Percentiles rank a stretch among this genome's conserved stretches.
Evolutionary conservation across 805 yeast species (phyloP).

Genomic region (Sugiyamaella americana): DNA sequence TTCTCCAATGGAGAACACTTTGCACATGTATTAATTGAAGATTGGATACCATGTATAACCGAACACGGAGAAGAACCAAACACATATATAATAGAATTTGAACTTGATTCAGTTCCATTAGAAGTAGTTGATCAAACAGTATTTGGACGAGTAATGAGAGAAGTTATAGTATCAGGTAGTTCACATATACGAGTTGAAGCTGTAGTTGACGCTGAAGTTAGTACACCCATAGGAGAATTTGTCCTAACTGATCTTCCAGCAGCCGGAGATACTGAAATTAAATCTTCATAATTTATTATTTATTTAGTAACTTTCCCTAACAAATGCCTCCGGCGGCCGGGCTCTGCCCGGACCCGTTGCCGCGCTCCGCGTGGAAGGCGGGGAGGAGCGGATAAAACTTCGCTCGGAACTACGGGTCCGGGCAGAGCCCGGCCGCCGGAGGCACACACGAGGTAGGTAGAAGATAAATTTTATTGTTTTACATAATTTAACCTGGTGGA

Average conservation of each 20-base stretch:
- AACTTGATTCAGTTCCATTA: constrained; percentile 39
- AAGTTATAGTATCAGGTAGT: constrained; percentile 38
- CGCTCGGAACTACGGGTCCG: background rate
- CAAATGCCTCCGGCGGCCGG: background rate
- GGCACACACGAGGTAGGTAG: too few species aligned
- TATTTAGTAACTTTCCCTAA: background rate
- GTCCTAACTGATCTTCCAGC: constrained; percentile 19
- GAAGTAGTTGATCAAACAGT: constrained; percentile 37
- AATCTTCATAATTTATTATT: constrained; percentile 2
- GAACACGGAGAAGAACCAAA: constrained; percentile 21
- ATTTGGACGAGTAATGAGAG: constrained; percentile 40
- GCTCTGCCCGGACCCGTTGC: background rate
- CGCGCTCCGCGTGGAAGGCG: too few species aligned
- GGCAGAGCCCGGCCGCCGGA: background rate
- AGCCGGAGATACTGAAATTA: constrained; percentile 21
- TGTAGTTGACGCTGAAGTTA: constrained; percentile 33
- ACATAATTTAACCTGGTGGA: constrained; percentile 76
- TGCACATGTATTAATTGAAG: constrained; percentile 38
- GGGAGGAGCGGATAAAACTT: too few species aligned
- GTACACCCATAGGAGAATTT: constrained; percentile 33
- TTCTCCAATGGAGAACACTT: constrained; percentile 38
- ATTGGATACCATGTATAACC: constrained; percentile 42
- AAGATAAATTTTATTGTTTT: too few species aligned
- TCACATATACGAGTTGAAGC: constrained; percentile 35
- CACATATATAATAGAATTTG: constrained; percentile 34